These are phyloP conservation scores for Basipetospora sp. DNA, from an alignment of 2,329 filamentous ascomycete species.

Conservation along the genomic window DNA sequence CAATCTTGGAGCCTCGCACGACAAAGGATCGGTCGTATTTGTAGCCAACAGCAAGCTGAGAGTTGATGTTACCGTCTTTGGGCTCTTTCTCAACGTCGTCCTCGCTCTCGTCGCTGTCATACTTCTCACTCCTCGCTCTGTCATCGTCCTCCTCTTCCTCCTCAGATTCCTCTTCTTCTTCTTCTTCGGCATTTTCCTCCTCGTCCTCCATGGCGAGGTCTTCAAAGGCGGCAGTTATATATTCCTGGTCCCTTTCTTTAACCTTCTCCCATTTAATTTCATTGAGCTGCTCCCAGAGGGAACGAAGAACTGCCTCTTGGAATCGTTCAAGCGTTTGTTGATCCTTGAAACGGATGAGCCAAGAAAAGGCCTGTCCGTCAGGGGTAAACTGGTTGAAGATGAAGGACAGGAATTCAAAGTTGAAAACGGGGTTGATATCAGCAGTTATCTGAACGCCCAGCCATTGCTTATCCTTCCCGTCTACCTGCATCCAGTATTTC, in stretches of 20 bases:
- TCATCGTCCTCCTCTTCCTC: slow-evolving; percentile 47
- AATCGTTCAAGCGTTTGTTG: slow-evolving; percentile 68
- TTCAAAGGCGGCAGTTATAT: slow-evolving; percentile 88
- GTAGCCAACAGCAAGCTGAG: slow-evolving; percentile 86
- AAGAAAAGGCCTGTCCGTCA: slow-evolving; percentile 84
- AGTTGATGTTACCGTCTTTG: slow-evolving; percentile 74
- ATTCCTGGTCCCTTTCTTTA: slow-evolving; percentile 84
- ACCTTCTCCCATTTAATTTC: slow-evolving; percentile 86
- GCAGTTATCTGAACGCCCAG: slow-evolving; percentile 71
- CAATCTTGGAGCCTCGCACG: slow-evolving; percentile 92
- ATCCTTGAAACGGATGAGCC: slow-evolving; percentile 84
- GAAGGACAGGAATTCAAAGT: slow-evolving; percentile 96
- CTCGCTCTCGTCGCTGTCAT: slow-evolving; percentile 59
- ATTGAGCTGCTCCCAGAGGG: slow-evolving; percentile 91
- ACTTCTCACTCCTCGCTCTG: slow-evolving; percentile 53
- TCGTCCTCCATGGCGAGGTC: slow-evolving; percentile 84
- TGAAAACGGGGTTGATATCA: slow-evolving; percentile 96
- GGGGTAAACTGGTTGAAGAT: slow-evolving; percentile 94
- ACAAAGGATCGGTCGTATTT: slow-evolving; percentile 96
- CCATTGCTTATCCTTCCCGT: slow-evolving; percentile 63
- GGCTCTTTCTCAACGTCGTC: slow-evolving; percentile 56
- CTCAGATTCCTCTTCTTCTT: slow-evolving; percentile 29
- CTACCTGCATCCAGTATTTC: slow-evolving; percentile 91
- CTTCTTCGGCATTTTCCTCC: slow-evolving; percentile 28
- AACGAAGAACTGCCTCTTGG: slow-evolving; percentile 87